Percentiles rank a stretch among this genome's conserved stretches.
Conservation (phyloP, 805 yeast species). For the Ogataea pini region DNA sequence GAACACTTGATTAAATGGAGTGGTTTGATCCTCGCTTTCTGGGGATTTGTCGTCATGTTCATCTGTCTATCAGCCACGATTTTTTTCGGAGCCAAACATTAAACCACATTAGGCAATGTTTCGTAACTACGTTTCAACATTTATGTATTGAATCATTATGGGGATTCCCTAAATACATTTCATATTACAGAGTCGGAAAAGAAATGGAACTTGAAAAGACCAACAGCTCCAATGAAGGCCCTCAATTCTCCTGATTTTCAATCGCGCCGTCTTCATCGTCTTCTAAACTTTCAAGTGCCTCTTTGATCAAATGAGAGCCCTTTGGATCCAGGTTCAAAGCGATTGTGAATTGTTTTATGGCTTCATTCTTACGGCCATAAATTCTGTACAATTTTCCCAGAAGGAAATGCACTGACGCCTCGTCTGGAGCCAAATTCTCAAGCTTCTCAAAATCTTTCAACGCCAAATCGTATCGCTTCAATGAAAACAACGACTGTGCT, state of each 20-base stretch:
- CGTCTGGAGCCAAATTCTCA: constrained; percentile 83
- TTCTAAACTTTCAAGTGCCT: constrained; percentile 65
- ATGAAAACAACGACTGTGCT: constrained; percentile 74
- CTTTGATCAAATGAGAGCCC: constrained; percentile 81
- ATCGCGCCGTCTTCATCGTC: constrained; percentile 21
- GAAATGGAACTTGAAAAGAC: neutral
- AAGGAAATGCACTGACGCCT: constrained; percentile 87
- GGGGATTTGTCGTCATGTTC: constrained; percentile 73
- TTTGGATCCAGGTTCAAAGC: constrained; percentile 93
- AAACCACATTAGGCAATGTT: too few relatives aligned
- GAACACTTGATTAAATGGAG: constrained; percentile 42
- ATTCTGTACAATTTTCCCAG: constrained; percentile 84
- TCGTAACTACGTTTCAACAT: neutral
- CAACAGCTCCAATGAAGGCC: neutral
- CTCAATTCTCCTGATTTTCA: constrained; percentile 16
- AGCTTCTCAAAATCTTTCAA: constrained; percentile 72
- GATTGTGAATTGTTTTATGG: constrained; percentile 81
- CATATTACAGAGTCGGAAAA: constrained; percentile 10
- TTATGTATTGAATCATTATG: constrained; percentile 1
- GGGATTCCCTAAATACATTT: constrained; percentile 10
- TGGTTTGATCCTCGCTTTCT: constrained; percentile 57
- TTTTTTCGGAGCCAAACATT: constrained; percentile 36
- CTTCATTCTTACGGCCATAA: constrained; percentile 70
- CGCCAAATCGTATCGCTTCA: constrained; percentile 73
- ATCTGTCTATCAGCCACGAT: constrained; percentile 51